phyloP scores from a whole-genome alignment of 2,329 filamentous ascomycete species.

The Chaetomium olivaceum region DNA sequence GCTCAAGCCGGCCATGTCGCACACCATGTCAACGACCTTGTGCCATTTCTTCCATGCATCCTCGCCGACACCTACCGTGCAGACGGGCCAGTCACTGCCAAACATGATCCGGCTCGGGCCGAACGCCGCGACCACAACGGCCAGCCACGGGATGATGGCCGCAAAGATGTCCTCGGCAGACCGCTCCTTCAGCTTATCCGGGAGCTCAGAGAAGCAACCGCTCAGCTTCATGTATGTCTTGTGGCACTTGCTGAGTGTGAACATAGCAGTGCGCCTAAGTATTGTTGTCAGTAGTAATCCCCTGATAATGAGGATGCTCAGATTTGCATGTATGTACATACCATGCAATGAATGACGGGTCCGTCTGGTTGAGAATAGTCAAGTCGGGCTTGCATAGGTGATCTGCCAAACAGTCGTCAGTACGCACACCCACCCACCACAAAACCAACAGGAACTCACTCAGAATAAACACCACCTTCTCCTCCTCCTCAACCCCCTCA shows the following conservation, averaged over 20 bases:
- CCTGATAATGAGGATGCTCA: neutral
- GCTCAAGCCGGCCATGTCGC: constrained; percentile 62
- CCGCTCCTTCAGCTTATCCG: constrained; percentile 52
- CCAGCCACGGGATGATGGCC: constrained; percentile 68
- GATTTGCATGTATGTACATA: constrained; percentile 15
- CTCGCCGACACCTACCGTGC: constrained; percentile 61
- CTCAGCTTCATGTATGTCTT: constrained; percentile 90
- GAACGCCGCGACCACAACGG: constrained; percentile 71
- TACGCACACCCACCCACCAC: neutral
- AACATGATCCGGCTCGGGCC: constrained; percentile 77
- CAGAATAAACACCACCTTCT: constrained; percentile 67
- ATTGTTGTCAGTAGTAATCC: neutral
- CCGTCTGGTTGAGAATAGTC: constrained; percentile 58
- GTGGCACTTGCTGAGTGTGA: constrained; percentile 62
- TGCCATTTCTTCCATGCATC: constrained; percentile 75
- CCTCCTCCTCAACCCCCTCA: constrained; percentile 57
- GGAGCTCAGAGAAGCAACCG: constrained; percentile 79
- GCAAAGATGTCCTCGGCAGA: constrained; percentile 60
- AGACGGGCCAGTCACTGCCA: constrained; percentile 92
- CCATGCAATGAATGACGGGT: constrained; percentile 68
- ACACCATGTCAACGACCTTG: constrained; percentile 65
- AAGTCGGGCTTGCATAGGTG: constrained; percentile 89
- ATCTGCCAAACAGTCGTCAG: constrained; percentile 51
- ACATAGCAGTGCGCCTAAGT: constrained; percentile 57
- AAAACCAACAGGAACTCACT: constrained; percentile 52